These are phyloP conservation scores for Microbotryum violaceum DNA, from an alignment of 1,284 basidiomycete genomes.

Conservation along the genomic window DNA sequence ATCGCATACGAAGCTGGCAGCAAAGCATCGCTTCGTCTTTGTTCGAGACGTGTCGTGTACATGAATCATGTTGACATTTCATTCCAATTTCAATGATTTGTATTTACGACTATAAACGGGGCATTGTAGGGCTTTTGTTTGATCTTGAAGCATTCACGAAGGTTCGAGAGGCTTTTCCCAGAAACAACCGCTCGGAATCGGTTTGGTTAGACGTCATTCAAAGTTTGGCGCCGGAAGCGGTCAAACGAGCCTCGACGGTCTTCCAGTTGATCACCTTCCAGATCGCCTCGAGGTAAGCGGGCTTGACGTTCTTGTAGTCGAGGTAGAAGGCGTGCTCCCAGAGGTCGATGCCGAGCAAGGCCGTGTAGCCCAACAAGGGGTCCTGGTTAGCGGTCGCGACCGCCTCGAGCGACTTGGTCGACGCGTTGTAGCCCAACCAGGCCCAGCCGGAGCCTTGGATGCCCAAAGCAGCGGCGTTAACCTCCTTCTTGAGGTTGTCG, in stretches of 20 bases:
- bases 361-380: slow-evolving; percentile 74
- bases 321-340: slow-evolving; percentile 63
- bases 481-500: slow-evolving; percentile 63
- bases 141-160: no score
- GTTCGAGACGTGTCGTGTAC: no score
- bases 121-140: no score
- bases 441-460: slow-evolving; percentile 99
- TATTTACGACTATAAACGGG: no score
- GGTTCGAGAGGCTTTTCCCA: no score
- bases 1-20: no score
- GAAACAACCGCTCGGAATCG: no score
- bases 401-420: slow-evolving; percentile 50
- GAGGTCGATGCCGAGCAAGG: slow-evolving; percentile 92
- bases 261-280: slow-evolving; percentile 83
- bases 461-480: slow-evolving; percentile 82
- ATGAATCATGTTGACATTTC: no score
- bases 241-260: slow-evolving; percentile 69
- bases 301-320: slow-evolving; percentile 57
- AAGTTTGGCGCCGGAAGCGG: slow-evolving; percentile 7
- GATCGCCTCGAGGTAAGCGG: slow-evolving; percentile 54
- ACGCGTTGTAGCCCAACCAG: slow-evolving; percentile 75
- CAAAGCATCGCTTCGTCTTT: no score
- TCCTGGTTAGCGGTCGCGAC: slow-evolving; percentile 86
- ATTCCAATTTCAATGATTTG: no score
- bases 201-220: neutral